Base-by-base conservation (phyloP, 345 rosid genomes). In the Eutrema japonicum region DNA sequence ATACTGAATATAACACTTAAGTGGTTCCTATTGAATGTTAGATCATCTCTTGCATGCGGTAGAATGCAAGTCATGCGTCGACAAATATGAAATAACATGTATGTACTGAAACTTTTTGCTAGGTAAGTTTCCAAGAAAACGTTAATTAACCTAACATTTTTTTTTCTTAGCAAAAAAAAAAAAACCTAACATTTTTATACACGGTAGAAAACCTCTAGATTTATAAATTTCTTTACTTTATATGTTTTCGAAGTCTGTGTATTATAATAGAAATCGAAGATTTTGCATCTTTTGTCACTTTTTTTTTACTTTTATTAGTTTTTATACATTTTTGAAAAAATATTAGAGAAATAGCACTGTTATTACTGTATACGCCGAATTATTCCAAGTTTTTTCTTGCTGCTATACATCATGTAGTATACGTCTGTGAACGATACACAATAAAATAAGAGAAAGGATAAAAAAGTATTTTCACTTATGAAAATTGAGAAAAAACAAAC, bases 11-110 rank as follows among this genome's bases (percentile, higher is more conserved):
- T 27, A 27, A 8, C 55, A 37, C 50, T 18, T 14, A 10, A 52
- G 18, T 67, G 18, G 73, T 32, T 55, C n/a, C 7, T 35, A 69
- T 46, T 33, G 54, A 69, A 57, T 18, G 45, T 33, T 56, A 42
- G 7, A 16, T 45, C n/a, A 33, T 55, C 42, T 56, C 43, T 35
- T 57, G 36, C 11, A n/a, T 36, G 29, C 36, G 29, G 26, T 46
- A 18, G 43, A 43, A 43, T 30, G 8, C 32, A 54, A 57, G 16
- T 8, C 65, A 69, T 46, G 14, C 10, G 4, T 55, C 35, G 46
- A 22, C 56, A 46, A 32, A 54, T 5, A 33, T 6, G 5, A 3
- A 16, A 45, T 57, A 35, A 33, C 22, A 47, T 27, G 26, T 2
- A 18, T 26, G 29, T 18, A 54, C 7, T 37, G 18, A 32, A 45